Percentiles rank a stretch among this genome's conserved stretches.
These are phyloP conservation scores for Paxillus ammoniavirescens DNA, from an alignment of 768 basidiomycete genomes.

Conservation along the genomic window DNA sequence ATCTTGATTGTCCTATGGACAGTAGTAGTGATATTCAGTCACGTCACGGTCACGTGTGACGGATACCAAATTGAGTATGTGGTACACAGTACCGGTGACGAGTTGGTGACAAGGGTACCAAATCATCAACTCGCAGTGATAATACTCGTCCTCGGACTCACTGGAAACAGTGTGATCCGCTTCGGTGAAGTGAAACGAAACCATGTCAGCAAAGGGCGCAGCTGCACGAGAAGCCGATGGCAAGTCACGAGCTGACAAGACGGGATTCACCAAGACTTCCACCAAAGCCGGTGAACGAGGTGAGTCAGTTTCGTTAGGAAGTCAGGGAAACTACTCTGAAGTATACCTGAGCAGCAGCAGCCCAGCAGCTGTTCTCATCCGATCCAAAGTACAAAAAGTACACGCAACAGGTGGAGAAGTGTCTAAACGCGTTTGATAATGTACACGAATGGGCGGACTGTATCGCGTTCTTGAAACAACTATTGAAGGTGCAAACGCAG, in stretches of 20 bases:
- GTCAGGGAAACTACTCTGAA: neutral
- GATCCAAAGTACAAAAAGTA: slow-evolving; percentile 97
- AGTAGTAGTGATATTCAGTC: neutral
- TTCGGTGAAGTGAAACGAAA: slow-evolving; percentile 9
- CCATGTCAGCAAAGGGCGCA: slow-evolving; percentile 19
- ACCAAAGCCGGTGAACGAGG: slow-evolving; percentile 30
- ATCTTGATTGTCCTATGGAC: too few species aligned
- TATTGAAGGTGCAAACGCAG: slow-evolving; percentile 68
- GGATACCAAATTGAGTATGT: slow-evolving; percentile 9
- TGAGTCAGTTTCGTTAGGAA: slow-evolving; percentile 14
- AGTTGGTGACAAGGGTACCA: neutral
- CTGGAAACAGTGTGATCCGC: slow-evolving; percentile 12
- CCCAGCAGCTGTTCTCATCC: slow-evolving; percentile 57
- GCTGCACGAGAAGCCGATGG: slow-evolving; percentile 17
- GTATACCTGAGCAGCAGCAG: slow-evolving; percentile 37
- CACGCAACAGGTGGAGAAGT: slow-evolving; percentile 87
- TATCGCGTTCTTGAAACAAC: slow-evolving; percentile 92
- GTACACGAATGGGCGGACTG: slow-evolving; percentile 99
- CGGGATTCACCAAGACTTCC: slow-evolving; percentile 11
- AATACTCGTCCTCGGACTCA: slow-evolving; percentile 1
- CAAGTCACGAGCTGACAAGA: slow-evolving; percentile 8
- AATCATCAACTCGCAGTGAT: neutral
- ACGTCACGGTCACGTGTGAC: slow-evolving; percentile 20
- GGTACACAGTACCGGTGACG: too few species aligned
- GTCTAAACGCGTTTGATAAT: slow-evolving; percentile 88